These are phyloP conservation scores for Polytolypa hystricis DNA, from an alignment of 2,329 filamentous ascomycete genomes.

Conservation along the genomic window DNA sequence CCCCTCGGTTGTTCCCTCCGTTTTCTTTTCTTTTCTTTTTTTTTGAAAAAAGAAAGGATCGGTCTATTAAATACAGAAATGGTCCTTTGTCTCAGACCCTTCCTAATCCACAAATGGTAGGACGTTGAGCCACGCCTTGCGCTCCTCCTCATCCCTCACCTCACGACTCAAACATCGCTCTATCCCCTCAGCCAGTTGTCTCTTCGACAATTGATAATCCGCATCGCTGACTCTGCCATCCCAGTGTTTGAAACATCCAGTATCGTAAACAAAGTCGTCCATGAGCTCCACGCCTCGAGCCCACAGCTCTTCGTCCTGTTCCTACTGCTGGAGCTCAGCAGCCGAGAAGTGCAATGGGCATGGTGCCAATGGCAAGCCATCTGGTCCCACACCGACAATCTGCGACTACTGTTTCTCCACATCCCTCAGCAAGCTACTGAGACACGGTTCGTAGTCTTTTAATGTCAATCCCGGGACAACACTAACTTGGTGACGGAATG, in stretches of 20 bases:
- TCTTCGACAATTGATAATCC: slow-evolving; percentile 15
- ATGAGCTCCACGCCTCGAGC: slow-evolving; percentile 17
- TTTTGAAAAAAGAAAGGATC: too few relatives aligned
- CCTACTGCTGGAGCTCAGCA: slow-evolving; percentile 12
- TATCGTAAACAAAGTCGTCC: slow-evolving; percentile 14
- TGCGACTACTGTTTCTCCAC: slow-evolving; percentile 14
- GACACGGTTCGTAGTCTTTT: slow-evolving; percentile 16
- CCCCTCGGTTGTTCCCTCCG: too few relatives aligned
- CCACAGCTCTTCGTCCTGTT: slow-evolving; percentile 16
- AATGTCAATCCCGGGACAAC: slow-evolving; percentile 14
- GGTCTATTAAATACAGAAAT: too few relatives aligned
- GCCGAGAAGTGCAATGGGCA: slow-evolving; percentile 15
- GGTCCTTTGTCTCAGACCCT: not conserved
- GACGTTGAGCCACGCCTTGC: slow-evolving; percentile 14
- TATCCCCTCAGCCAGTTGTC: slow-evolving; percentile 15
- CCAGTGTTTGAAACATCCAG: slow-evolving; percentile 18
- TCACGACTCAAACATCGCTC: slow-evolving; percentile 16
- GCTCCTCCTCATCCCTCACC: slow-evolving; percentile 15
- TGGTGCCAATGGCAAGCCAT: slow-evolving; percentile 6
- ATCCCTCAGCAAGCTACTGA: slow-evolving; percentile 13
- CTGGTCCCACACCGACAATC: slow-evolving; percentile 10
- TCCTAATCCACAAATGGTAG: slow-evolving; percentile 14
- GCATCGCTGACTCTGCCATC: slow-evolving; percentile 15
- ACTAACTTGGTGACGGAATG: slow-evolving; percentile 16
- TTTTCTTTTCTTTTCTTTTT: too few relatives aligned